Base-by-base conservation (phyloP, 305 asterid species). In the Fraxinus angustifolia region DNA sequence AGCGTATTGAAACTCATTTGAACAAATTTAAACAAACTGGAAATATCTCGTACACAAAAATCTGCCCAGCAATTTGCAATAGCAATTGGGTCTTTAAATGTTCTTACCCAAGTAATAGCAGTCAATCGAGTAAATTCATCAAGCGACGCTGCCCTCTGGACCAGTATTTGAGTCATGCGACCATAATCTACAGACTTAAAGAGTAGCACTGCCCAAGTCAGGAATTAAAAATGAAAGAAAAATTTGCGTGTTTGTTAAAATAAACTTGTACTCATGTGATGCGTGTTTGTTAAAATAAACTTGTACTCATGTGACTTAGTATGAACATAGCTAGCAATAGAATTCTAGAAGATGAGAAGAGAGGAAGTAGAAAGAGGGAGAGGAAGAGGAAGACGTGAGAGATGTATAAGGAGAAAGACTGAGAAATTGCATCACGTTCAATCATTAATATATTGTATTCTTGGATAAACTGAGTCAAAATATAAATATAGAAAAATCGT, bases 141-240 rank as follows among this genome's bases (percentile, higher is more conserved):
- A 78, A 86, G 86, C 17, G 98, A 91, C 85, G 94, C 91, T 75
- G 99, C 99, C 86, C 99, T 91, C 84, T 97, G 97, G 35, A 97
- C 98, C 87, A 97, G 84, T 86, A 97, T 97, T 89, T 97, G 98
- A 80, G 98, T 97, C 99, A 97, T 97, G 87, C 98, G 98, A 84
- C 99, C 99, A 87, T 97, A 97, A 93, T 97, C 99, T 89, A 97
- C 99, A 89, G 98, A 94, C 99, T 97, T 87, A 88, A 90, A 87
- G 85, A 87, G 80, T 78, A 85, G 76, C 83, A 87, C 65, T 83
- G 73, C 76, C 80, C 78, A 72, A 72, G 84, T 89, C 87, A 88
- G 85, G 85, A 82, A 81, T 79, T 76, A 42, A 26, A 86, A 73
- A 77, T 45, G 36, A 78, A 83, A 83, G 77, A 14, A 82, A 68